Percentiles rank a stretch among this genome's conserved stretches.
Conservation (phyloP, 179 eudicot genomes). For the Beta macrorhiza region DNA sequence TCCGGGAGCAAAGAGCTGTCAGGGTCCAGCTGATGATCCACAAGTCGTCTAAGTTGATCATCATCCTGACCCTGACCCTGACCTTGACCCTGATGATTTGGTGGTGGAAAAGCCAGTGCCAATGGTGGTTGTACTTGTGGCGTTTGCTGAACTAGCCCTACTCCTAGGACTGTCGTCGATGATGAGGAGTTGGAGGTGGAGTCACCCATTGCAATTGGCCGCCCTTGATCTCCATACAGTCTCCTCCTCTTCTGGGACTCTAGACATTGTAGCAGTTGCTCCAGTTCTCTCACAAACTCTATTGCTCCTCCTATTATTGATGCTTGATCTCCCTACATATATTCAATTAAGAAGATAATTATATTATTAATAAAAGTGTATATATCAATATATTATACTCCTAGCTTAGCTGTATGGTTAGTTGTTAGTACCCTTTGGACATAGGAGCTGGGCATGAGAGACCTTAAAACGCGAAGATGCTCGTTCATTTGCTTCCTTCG, state of each 20-base stretch:
- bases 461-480: slow-evolving; percentile 79
- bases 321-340: slow-evolving; percentile 87
- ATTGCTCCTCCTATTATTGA: slow-evolving; percentile 94
- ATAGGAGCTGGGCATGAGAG: slow-evolving; percentile 96
- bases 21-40: slow-evolving; percentile 26
- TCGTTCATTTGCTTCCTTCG: slow-evolving; percentile 98
- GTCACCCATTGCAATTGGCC: slow-evolving; percentile 40
- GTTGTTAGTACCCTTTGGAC: slow-evolving; percentile 71
- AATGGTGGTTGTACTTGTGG: slow-evolving; percentile 29
- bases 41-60: slow-evolving; percentile 25
- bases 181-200: slow-evolving; percentile 34
- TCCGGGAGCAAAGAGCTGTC: slow-evolving; percentile 31
- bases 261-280: slow-evolving; percentile 91
- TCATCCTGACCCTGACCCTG: slow-evolving; percentile 8
- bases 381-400: no score
- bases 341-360: no score
- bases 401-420: no score
- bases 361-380: no score
- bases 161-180: slow-evolving; percentile 24
- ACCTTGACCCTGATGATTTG: background rate
- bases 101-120: slow-evolving; percentile 18
- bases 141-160: slow-evolving; percentile 33
- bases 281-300: slow-evolving; percentile 88
- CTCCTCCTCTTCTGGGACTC: slow-evolving; percentile 83
- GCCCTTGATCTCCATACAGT: slow-evolving; percentile 61